Conservation (phyloP, 2,329 filamentous ascomycete species). For the Cladophialophora yegresii region DNA sequence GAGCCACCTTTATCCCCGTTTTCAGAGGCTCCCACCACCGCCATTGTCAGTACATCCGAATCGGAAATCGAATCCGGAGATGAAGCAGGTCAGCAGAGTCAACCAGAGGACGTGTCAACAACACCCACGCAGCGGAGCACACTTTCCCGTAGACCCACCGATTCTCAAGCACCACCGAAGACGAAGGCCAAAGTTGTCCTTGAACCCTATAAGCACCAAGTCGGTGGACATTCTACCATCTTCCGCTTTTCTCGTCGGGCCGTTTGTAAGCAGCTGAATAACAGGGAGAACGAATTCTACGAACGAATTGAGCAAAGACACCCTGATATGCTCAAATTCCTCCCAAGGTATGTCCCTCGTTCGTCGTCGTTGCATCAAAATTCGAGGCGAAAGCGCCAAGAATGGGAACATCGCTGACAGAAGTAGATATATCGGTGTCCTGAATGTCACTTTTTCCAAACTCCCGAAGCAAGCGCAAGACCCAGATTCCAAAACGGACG, state of each 20-base stretch:
- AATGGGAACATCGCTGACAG: neutral
- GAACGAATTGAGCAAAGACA: constrained; percentile 92
- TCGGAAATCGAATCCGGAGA: constrained; percentile 49
- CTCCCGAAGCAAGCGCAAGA: constrained; percentile 60
- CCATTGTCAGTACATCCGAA: constrained; percentile 44
- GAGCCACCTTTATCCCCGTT: constrained; percentile 24
- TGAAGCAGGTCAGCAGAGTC: constrained; percentile 52
- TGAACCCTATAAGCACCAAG: constrained; percentile 95
- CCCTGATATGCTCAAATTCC: constrained; percentile 82
- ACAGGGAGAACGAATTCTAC: constrained; percentile 97
- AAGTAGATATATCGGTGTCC: constrained; percentile 77
- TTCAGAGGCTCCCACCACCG: constrained; percentile 24
- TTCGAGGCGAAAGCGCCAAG: neutral
- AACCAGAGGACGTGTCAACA: constrained; percentile 56
- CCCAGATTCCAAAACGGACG: constrained; percentile 5
- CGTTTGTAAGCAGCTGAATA: constrained; percentile 97
- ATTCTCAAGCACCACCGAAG: constrained; percentile 36
- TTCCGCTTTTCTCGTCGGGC: constrained; percentile 94
- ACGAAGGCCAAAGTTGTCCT: constrained; percentile 90
- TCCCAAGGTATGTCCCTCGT: constrained; percentile 64
- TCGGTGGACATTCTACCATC: constrained; percentile 92
- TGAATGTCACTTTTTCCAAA: constrained; percentile 95
- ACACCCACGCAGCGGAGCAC: constrained; percentile 49
- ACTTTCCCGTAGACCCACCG: constrained; percentile 36
- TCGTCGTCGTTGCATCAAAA: neutral